Evolutionary conservation across 805 yeast genomes (phyloP).

Genomic region (Pichia pseudocactophila): DNA sequence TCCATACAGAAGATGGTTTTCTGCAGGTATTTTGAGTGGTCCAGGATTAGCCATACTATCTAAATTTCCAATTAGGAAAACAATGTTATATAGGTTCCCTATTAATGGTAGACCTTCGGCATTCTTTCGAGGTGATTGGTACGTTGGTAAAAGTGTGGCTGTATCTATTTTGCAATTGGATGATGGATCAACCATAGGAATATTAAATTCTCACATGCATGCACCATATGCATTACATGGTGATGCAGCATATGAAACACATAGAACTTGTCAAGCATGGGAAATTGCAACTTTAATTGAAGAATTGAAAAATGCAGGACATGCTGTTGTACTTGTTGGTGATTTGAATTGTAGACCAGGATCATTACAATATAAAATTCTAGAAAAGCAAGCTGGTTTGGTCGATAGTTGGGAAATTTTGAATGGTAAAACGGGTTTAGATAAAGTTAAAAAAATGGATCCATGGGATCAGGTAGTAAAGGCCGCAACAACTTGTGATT

Average conservation of each 20-base stretch:
- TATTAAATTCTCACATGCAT: conserved; percentile 91
- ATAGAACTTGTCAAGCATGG: conserved; percentile 95
- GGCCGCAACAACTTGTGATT: conserved; percentile 90
- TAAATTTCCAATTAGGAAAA: conserved; percentile 69
- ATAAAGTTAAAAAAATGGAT: conserved; percentile 35
- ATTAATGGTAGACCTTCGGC: conserved; percentile 94
- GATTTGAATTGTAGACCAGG: conserved; percentile 89
- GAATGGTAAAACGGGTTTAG: conserved; percentile 40
- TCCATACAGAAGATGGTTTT: conserved; percentile 63
- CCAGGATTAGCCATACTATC: conserved; percentile 88
- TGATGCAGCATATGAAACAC: conserved; percentile 84
- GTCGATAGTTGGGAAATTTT: conserved; percentile 75
- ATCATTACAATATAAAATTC: conserved; percentile 67
- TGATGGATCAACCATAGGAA: conserved; percentile 47
- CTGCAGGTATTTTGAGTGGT: conserved; percentile 81
- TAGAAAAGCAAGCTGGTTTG: conserved; percentile 60
- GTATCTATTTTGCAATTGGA: conserved; percentile 57
- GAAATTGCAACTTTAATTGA: conserved; percentile 66
- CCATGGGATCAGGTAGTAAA: conserved; percentile 54
- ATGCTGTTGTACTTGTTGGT: conserved; percentile 83
- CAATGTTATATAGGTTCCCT: conserved; percentile 78
- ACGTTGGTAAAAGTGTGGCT: conserved; percentile 84
- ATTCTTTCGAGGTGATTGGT: conserved; percentile 93
- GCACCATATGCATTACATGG: conserved; percentile 85
- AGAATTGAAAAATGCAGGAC: conserved; percentile 60